Base-by-base conservation (phyloP, 306 rosid species). In the Benincasa hispida region DNA sequence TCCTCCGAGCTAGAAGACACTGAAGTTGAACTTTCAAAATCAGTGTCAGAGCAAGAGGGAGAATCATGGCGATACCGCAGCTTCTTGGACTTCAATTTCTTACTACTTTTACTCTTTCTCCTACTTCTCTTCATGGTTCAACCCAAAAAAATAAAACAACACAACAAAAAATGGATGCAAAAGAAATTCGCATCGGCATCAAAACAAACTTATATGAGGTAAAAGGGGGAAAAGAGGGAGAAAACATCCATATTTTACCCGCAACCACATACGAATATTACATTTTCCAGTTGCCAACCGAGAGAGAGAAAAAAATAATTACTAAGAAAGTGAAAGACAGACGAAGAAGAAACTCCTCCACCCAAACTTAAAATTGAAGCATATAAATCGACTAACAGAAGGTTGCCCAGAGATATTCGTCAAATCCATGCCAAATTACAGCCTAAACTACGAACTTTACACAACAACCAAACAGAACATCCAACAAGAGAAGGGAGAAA, bases 71-170 rank as follows among this genome's bases (percentile, higher is more conserved):
- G 86, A 18, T 25, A 77, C 68, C 75, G 86, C 85, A 79, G 86
- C 88, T 86, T 92, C 96, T 87, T 94, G 78, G 93, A 85, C 86
- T 81, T 84, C 78, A 51, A 10, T 80, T 78, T 89, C 86, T 78
- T 79, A 68, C 79, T 81, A 68, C 80, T 78, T 73, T 56, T 83
- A 77, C 69, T 82, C 85, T 78, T 87, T 69, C 72, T 87, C 80
- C 70, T 91, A 79, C 86, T 81, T 57, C 74, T 78, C 83, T 81
- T 82, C 83, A 32, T 90, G 12, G 55, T 75, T 78, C 82, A 80
- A 58, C 57, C 86, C 96, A 77, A 65, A 60, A 60, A 41, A 57
- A 39, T 8, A 75, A 39, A 21, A 30, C 37, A 68, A 37, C 22
- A 39, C 15, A 63, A 63, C 34, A 66, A 45, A 62, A 32, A 66